Evolutionary conservation across 2,329 filamentous ascomycete genomes (phyloP).

Genomic region (Fusarium sororula): DNA sequence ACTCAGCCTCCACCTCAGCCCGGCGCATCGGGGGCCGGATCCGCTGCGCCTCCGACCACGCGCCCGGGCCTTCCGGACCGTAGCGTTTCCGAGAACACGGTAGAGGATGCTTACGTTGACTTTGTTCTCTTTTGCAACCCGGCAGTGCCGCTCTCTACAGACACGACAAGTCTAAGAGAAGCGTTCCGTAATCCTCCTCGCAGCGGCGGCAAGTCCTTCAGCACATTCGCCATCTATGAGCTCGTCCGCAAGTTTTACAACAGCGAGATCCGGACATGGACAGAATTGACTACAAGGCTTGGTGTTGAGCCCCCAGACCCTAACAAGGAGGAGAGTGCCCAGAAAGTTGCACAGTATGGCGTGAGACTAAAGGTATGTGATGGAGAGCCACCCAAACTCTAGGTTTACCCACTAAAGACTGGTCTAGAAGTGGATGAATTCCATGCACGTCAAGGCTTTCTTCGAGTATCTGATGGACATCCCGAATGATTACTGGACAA

Average conservation of each 20-base stretch:
- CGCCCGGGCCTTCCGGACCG: conserved; percentile 67
- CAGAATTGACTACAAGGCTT: conserved; percentile 84
- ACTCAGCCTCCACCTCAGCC: conserved; percentile 26
- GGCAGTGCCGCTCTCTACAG: conserved; percentile 70
- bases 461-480: conserved; percentile 89
- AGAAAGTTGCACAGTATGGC: conserved; percentile 95
- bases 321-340: conserved; percentile 85
- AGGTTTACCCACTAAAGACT: conserved; percentile 8
- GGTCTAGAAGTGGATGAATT: conserved; percentile 90
- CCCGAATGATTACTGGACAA: conserved; percentile 80
- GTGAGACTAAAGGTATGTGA: conserved; percentile 81
- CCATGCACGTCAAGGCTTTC: conserved; percentile 94
- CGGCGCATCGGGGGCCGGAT: conserved; percentile 29
- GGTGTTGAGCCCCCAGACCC: conserved; percentile 86
- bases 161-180: conserved; percentile 76
- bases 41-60: conserved; percentile 27
- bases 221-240: conserved; percentile 78
- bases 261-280: conserved; percentile 93
- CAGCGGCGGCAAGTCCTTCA: conserved; percentile 88
- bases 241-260: conserved; percentile 80
- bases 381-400: not conserved
- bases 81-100: conserved; percentile 72
- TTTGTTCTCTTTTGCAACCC: conserved; percentile 96
- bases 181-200: conserved; percentile 83
- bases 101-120: conserved; percentile 83